These are phyloP conservation scores for Barnettozyma populi DNA, from an alignment of 805 yeast species.

Conservation along the genomic window DNA sequence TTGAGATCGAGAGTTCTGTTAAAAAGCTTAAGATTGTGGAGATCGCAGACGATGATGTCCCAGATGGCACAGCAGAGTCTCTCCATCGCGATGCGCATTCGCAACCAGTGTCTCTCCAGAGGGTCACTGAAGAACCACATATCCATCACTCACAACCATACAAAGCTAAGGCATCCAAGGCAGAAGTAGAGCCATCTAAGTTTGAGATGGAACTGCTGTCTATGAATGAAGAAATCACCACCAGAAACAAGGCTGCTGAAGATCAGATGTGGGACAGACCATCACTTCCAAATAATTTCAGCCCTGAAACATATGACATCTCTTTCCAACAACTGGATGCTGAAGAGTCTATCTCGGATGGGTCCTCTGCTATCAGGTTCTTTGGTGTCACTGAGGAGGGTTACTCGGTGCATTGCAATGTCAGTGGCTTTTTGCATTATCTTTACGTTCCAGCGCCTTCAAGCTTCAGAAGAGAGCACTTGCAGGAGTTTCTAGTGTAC, in stretches of 20 bases:
- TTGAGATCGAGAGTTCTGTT: neutral
- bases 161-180: constrained; percentile 24
- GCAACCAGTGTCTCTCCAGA: constrained; percentile 21
- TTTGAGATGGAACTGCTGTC: constrained; percentile 48
- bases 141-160: constrained; percentile 27
- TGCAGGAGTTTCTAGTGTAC: constrained; percentile 41
- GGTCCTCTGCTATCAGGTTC: constrained; percentile 65
- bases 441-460: constrained; percentile 88
- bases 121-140: constrained; percentile 10
- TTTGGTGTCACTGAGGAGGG: constrained; percentile 93
- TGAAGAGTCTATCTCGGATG: constrained; percentile 66
- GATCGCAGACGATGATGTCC: constrained; percentile 10
- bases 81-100: constrained; percentile 25
- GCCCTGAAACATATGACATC: constrained; percentile 45
- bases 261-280: constrained; percentile 53
- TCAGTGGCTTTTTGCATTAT: constrained; percentile 84
- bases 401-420: constrained; percentile 82
- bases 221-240: constrained; percentile 35
- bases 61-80: constrained; percentile 18
- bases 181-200: constrained; percentile 35
- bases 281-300: constrained; percentile 42
- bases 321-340: constrained; percentile 92
- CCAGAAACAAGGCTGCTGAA: constrained; percentile 17
- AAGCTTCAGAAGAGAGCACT: constrained; percentile 56
- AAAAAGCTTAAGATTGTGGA: constrained; percentile 17